A percentile compares a stretch with the other conserved stretches of the same genome.
Evolutionary conservation across 495 filamentous ascomycete genomes (phyloP).

Genomic region (Mytilinidion resinicola): DNA sequence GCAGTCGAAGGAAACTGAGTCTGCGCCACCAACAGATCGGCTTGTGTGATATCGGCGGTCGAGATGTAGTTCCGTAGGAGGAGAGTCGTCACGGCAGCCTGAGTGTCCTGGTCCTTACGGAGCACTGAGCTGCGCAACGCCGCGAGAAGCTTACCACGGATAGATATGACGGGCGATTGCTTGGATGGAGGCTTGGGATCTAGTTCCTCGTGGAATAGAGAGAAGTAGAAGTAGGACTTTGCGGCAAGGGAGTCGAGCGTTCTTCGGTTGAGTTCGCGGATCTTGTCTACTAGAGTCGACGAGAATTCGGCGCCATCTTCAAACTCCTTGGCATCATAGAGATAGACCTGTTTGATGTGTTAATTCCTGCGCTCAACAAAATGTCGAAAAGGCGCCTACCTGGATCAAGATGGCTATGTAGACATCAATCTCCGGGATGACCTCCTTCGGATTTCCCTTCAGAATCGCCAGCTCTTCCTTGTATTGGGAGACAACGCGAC

Average conservation of each 20-base stretch:
- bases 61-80: conserved; percentile 93
- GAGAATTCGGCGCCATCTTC: conserved; percentile 80
- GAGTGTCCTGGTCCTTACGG: conserved; percentile 91
- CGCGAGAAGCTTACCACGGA: conserved; percentile 77
- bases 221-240: conserved; percentile 96
- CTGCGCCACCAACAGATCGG: conserved; percentile 89
- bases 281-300: conserved; percentile 65
- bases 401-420: conserved; percentile 74
- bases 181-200: conserved; percentile 80
- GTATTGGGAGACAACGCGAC: conserved; percentile 45
- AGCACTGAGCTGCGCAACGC: conserved; percentile 90
- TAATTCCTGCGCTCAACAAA: not conserved
- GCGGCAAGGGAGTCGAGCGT: conserved; percentile 90
- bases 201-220: conserved; percentile 85
- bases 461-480: conserved; percentile 54
- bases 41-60: conserved; percentile 94
- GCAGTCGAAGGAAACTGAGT: conserved; percentile 89
- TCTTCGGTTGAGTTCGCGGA: conserved; percentile 84
- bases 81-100: conserved; percentile 88
- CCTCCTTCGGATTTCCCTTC: conserved; percentile 58
- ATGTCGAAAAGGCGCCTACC: conserved; percentile 17
- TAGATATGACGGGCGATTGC: conserved; percentile 71
- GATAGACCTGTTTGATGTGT: conserved; percentile 65
- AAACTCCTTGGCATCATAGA: conserved; percentile 75
- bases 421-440: conserved; percentile 83